Evolutionary conservation across 345 rosid species (phyloP).

Genomic region (Eutrema heterophyllum): DNA sequence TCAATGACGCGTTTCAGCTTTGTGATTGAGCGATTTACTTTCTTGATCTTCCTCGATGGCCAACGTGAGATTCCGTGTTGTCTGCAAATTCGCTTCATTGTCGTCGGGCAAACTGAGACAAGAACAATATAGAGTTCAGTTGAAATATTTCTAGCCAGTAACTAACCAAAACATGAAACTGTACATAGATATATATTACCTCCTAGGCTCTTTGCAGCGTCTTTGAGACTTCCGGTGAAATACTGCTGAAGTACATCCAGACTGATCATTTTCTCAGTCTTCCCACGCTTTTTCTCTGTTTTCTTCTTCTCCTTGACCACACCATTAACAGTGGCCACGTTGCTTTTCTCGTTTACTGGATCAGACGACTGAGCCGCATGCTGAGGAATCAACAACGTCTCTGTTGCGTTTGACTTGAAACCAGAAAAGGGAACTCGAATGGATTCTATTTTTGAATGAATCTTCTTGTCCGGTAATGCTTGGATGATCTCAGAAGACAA

Average conservation of each 20-base stretch:
- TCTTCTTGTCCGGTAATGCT: slow-evolving; percentile 43
- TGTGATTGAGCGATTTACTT: slow-evolving; percentile 82
- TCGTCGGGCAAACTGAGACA: slow-evolving; percentile 86
- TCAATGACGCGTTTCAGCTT: slow-evolving; percentile 81
- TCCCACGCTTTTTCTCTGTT: slow-evolving; percentile 72
- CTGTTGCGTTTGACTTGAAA: slow-evolving; percentile 17
- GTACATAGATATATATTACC: slow-evolving; percentile 40
- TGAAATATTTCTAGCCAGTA: not conserved
- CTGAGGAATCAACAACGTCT: slow-evolving; percentile 13
- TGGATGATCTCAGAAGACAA: slow-evolving; percentile 58
- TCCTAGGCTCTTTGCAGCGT: slow-evolving; percentile 91
- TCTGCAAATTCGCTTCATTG: slow-evolving; percentile 98
- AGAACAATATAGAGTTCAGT: slow-evolving; percentile 4
- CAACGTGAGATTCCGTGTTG: slow-evolving; percentile 95
- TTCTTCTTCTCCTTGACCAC: slow-evolving; percentile 39
- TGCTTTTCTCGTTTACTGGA: slow-evolving; percentile 17
- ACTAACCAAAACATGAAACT: not conserved
- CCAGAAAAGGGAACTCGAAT: slow-evolving; percentile 42
- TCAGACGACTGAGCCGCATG: slow-evolving; percentile 14
- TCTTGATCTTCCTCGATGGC: slow-evolving; percentile 97
- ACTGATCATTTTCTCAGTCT: slow-evolving; percentile 83
- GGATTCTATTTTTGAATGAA: slow-evolving; percentile 46
- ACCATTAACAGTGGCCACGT: slow-evolving; percentile 20
- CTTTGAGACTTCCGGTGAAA: slow-evolving; percentile 91
- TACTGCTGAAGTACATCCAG: slow-evolving; percentile 86